Base-by-base conservation (phyloP, 176 grass and related monocot species). In the Carex parvula region DNA sequence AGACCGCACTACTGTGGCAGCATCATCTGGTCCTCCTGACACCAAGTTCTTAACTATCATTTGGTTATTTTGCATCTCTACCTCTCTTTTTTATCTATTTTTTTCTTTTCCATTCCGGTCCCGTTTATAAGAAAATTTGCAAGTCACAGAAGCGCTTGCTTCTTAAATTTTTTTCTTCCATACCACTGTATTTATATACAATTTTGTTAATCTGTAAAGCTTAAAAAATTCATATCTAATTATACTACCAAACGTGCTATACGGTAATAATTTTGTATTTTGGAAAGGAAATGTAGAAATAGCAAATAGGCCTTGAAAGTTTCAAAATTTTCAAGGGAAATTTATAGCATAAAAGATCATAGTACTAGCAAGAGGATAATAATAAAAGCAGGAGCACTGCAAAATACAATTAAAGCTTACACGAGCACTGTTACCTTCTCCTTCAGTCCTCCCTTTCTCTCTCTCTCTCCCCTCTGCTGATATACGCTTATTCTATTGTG, bases 321-420 rank as follows among this genome's bases (percentile, higher is more conserved):
- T 30, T 3, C 30, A 77, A 33, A 26, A 17, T 17, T 55, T 17
- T 55, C 10, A 50, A 50, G 10, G 46, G 46, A 50, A 50, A 50
- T 50, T 30, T 30, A 30, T 14, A 77, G 44, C 50, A 54, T 77
- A 56, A 77, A 77, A 77, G 50, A 77, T 5, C 48, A 55, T 30
- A 32, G 48, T 32, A 77, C 71, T 54, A 4, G 14, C 13, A 30
- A 30, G 42, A 48, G 50, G 72, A 77, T 56, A 56, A 77, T 77
- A 77, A 77, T 30, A 48, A 77, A 77, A 77, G 50, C 73, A 77
- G 73, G 20, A 13, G 6, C 24, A 55, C 73, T 55, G 73, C 50
- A 56, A 77, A 77, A 56, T 77, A 55, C 72, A 30, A 76, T 77
- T 77, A 77, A 77, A 77, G 46, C 73, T 77, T 77, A 77, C 73